These are phyloP conservation scores for Manihot esculenta DNA, from an alignment of 441 rosid genomes.

Conservation along the genomic window DNA sequence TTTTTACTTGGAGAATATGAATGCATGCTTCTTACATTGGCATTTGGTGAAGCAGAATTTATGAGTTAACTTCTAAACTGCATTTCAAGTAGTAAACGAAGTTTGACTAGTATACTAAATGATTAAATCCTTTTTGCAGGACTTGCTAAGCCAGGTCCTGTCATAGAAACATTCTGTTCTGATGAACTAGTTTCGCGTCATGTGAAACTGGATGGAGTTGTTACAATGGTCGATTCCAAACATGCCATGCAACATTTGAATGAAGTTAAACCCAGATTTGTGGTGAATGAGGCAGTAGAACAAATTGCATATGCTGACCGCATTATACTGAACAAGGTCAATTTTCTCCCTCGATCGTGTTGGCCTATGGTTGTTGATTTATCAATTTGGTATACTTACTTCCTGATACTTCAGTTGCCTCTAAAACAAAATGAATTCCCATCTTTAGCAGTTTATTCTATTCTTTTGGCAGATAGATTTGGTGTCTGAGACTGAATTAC, in stretches of 20 bases:
- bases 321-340: slow-evolving; percentile 67
- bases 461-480: slow-evolving; percentile 59
- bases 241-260: slow-evolving; percentile 66
- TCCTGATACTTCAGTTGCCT: slow-evolving; percentile 2
- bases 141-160: slow-evolving; percentile 75
- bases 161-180: slow-evolving; percentile 65
- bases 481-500: slow-evolving; percentile 53
- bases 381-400: not conserved
- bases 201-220: slow-evolving; percentile 72
- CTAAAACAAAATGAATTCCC: not conserved
- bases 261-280: slow-evolving; percentile 70
- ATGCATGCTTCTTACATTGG: not conserved
- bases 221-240: slow-evolving; percentile 73
- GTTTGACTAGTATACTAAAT: not conserved
- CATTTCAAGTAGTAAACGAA: not conserved
- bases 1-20: too few relatives aligned
- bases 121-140: slow-evolving; percentile 39
- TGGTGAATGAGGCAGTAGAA: slow-evolving; percentile 70
- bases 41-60: not conserved
- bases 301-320: slow-evolving; percentile 83
- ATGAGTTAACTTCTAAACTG: not conserved
- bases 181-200: slow-evolving; percentile 59
- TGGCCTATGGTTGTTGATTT: not conserved
- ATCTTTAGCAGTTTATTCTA: slow-evolving; percentile 8
- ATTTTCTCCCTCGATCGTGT: slow-evolving; percentile 2